These are phyloP conservation scores for Corylus avellana DNA, from an alignment of 306 rosid genomes.

Conservation along the genomic window DNA sequence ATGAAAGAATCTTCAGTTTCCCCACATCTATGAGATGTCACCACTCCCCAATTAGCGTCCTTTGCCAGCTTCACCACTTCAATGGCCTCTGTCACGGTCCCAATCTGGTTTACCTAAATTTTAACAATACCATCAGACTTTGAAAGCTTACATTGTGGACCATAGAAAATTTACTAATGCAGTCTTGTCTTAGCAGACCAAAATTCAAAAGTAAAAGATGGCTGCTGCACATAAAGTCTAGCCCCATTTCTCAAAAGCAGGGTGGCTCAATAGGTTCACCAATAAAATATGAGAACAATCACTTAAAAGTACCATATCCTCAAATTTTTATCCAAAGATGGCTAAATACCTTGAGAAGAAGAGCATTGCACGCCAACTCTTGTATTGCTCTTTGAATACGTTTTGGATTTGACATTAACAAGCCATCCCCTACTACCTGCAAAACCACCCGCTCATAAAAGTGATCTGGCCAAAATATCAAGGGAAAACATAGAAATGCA, in stretches of 20 bases:
- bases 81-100: constrained; percentile 87
- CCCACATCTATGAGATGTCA: constrained; percentile 87
- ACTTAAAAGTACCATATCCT: not conserved
- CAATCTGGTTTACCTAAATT: constrained; percentile 86
- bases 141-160: not conserved
- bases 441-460: constrained; percentile 29
- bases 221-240: not conserved
- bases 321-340: not conserved
- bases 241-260: not conserved
- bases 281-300: not conserved
- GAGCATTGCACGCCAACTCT: constrained; percentile 79
- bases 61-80: constrained; percentile 84
- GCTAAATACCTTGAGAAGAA: constrained; percentile 79
- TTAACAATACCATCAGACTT: constrained; percentile 27
- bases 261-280: not conserved
- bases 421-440: constrained; percentile 92
- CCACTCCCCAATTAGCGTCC: constrained; percentile 86
- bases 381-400: constrained; percentile 78
- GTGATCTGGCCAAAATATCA: constrained; percentile 4
- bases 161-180: not conserved
- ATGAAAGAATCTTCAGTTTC: constrained; percentile 89
- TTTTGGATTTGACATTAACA: constrained; percentile 80
- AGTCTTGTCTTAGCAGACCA: not conserved
- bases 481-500: constrained; percentile 18
- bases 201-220: not conserved